Conservation (phyloP, 1,284 basidiomycete genomes). For the Marasmius oreades region DNA sequence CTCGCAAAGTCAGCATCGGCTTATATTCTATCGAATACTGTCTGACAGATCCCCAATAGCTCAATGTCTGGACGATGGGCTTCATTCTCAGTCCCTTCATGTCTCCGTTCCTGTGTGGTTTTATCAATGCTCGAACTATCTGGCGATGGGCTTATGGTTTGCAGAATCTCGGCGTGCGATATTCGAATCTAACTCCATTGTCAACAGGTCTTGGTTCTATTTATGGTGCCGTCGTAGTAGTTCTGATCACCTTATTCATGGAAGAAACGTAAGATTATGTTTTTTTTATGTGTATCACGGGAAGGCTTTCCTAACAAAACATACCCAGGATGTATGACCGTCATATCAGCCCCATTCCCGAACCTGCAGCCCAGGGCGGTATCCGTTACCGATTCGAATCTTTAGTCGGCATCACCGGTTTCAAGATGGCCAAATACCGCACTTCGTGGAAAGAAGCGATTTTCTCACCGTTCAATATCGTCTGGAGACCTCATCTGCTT, state of each 20-base stretch:
- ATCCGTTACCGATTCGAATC: slow-evolving; percentile 46
- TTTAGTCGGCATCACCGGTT: slow-evolving; percentile 51
- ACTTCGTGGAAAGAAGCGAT: slow-evolving; percentile 40
- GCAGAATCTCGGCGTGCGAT: background rate
- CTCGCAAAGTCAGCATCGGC: slow-evolving; percentile 49
- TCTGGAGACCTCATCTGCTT: slow-evolving; percentile 52
- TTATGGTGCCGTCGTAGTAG: slow-evolving; percentile 48
- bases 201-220: slow-evolving; percentile 61
- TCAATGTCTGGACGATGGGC: slow-evolving; percentile 73
- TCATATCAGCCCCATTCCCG: slow-evolving; percentile 34
- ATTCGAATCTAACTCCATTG: slow-evolving; percentile 20
- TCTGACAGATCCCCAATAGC: slow-evolving; percentile 26
- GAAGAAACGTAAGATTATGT: slow-evolving; percentile 51
- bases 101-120: slow-evolving; percentile 68
- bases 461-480: slow-evolving; percentile 36
- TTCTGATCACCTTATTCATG: slow-evolving; percentile 50
- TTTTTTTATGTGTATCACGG: background rate
- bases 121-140: slow-evolving; percentile 58
- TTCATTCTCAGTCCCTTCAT: slow-evolving; percentile 65
- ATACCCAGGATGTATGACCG: slow-evolving; percentile 52
- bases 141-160: slow-evolving; percentile 9
- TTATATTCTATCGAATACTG: background rate
- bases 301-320: background rate
- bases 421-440: slow-evolving; percentile 48
- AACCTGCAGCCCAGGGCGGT: slow-evolving; percentile 25